Evolutionary conservation across 805 yeast genomes (phyloP).

Genomic region (Jamesozyma gamospora): DNA sequence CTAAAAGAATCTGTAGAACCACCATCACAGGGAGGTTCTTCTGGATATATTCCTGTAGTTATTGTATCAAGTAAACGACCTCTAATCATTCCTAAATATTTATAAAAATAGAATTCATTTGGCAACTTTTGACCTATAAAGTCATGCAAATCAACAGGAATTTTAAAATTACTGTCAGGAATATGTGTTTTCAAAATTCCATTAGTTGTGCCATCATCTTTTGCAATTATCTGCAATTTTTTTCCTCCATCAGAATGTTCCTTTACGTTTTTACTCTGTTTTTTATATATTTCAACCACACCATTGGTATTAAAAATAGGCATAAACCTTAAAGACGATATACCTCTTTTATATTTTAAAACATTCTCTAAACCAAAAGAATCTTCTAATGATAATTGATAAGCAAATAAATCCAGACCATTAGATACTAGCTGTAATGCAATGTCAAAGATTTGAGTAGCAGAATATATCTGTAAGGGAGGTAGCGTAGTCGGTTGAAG

Average conservation of each 20-base stretch:
- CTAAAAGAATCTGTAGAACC: slow-evolving; percentile 49
- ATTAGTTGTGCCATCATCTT: background rate
- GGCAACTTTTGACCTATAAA: slow-evolving; percentile 78
- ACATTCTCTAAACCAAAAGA: slow-evolving; percentile 24
- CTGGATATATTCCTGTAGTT: slow-evolving; percentile 49
- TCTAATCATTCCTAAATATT: slow-evolving; percentile 58
- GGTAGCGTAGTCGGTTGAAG: slow-evolving; percentile 58
- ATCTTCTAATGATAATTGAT: slow-evolving; percentile 31
- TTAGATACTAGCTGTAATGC: slow-evolving; percentile 31
- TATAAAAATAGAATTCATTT: slow-evolving; percentile 72
- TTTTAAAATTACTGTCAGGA: too few relatives aligned
- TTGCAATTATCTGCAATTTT: background rate
- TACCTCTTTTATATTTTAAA: slow-evolving; percentile 54
- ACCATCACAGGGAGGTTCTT: slow-evolving; percentile 60
- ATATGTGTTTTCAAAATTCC: too few relatives aligned
- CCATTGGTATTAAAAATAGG: slow-evolving; percentile 69
- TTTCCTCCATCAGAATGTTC: background rate
- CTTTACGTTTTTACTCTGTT: background rate
- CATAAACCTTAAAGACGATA: slow-evolving; percentile 54
- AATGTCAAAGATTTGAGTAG: slow-evolving; percentile 25
- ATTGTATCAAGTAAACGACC: slow-evolving; percentile 56
- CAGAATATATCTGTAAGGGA: slow-evolving; percentile 30
- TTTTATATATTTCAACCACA: slow-evolving; percentile 44
- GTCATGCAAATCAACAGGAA: slow-evolving; percentile 75
- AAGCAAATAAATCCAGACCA: slow-evolving; percentile 37